phyloP scores from a whole-genome alignment of 2,329 filamentous ascomycete species.

The Pseudocercospora macadamiae region DNA sequence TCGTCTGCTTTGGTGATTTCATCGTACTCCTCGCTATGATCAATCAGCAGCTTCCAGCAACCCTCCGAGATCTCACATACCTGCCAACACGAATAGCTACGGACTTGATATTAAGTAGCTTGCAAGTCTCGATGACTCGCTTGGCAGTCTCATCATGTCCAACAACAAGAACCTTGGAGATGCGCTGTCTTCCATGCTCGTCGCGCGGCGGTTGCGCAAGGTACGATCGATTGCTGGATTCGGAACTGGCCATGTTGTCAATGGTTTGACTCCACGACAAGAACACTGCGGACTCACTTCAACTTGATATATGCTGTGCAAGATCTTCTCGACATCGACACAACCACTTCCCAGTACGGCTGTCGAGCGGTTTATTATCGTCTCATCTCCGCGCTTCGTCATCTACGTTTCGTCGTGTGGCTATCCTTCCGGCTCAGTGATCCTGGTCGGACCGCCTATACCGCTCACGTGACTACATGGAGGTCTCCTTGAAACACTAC shows the following conservation, averaged over 20 bases:
- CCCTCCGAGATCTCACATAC: neutral
- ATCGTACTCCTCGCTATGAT: neutral
- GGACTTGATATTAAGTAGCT: neutral
- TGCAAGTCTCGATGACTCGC: neutral
- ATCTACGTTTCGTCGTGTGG: no score
- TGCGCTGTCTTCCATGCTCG: neutral
- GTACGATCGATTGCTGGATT: neutral
- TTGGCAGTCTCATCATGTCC: neutral
- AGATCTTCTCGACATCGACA: neutral
- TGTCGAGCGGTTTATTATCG: neutral
- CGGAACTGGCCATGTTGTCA: neutral
- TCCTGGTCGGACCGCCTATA: neutral
- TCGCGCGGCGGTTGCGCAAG: neutral
- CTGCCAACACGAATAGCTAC: neutral
- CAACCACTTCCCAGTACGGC: neutral
- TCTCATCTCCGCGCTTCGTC: neutral
- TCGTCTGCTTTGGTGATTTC: neutral
- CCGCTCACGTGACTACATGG: neutral
- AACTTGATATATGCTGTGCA: neutral
- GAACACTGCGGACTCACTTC: neutral
- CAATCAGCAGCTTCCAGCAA: neutral
- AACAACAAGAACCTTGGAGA: neutral
- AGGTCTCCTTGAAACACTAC: neutral
- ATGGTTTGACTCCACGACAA: neutral
- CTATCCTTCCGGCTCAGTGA: no score